Evolutionary conservation across 2,329 filamentous ascomycete genomes (phyloP), one percentile per base, ranked within the genome.

Genomic region (Colletotrichum scovillei): DNA sequence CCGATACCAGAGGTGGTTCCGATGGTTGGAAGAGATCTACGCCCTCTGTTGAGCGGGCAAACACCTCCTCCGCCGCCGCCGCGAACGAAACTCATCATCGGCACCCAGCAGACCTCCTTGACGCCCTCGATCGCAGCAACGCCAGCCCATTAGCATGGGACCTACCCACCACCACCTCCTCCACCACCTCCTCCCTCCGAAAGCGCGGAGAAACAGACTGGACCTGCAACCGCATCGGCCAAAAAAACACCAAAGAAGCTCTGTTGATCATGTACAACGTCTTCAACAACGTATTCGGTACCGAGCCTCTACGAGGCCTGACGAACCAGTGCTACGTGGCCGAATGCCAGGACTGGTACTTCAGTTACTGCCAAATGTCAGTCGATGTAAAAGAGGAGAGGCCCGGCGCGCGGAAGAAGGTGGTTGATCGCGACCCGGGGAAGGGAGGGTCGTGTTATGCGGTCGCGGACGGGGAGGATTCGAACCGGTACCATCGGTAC

Each of bases 291-390:
- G 32, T 57, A 14, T 64, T 57, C 52, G 67, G 59, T 19, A n/a
- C 11, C 12, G 24, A 42, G 32, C 52, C 46, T 2, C 67, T 64
- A 19, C 22, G 6, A 12, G 52, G 24, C 24, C 6, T 9, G 1
- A 35, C 24, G 2, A 63, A 64, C 38, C 22, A 69, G 67, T 69
- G 67, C 14, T 63, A 30, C 32, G 67, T 69, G 8, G 49, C 67
- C 12, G 9, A n/a, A 14, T 64, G 67, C 26, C 30, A n/a, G 22
- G 24, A 26, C 0, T 58, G n/a, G 32, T 52, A 64, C 14, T 35
- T 69, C 1, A 53, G 32, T 32, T 69, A 52, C 59, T 69, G 52
- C 52, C 63, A 64, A 2, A 42, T 64, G 67, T 35, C 16, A 14
- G 59, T 57, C 0, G 16, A 57, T 3, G 22, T 24, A 5, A 24